Evolutionary conservation across 192 early-diverging fungal genomes (phyloP).

Genomic region (Dispira parvispora): DNA sequence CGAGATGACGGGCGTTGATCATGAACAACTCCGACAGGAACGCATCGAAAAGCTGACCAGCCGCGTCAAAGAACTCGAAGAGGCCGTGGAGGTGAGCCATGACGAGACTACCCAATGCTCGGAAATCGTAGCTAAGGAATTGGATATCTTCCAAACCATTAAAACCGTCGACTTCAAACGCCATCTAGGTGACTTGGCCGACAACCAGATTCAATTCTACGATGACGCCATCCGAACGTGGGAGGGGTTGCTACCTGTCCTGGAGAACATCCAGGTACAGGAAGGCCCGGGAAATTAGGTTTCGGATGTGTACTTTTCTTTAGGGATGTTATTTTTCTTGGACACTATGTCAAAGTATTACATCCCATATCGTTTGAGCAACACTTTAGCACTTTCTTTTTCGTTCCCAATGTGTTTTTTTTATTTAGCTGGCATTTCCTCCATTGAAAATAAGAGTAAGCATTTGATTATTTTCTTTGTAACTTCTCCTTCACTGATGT

Average conservation of each 20-base stretch:
- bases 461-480: too few species aligned
- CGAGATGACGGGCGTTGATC: slow-evolving; percentile 75
- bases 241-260: neutral
- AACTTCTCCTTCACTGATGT: too few species aligned
- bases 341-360: too few species aligned
- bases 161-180: slow-evolving; percentile 72
- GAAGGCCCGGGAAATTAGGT: neutral
- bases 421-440: too few species aligned
- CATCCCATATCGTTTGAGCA: too few species aligned
- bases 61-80: slow-evolving; percentile 59
- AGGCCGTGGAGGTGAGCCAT: slow-evolving; percentile 61
- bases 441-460: too few species aligned
- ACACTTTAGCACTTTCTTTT: too few species aligned
- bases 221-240: slow-evolving; percentile 24
- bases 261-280: slow-evolving; percentile 1
- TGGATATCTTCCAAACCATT: slow-evolving; percentile 60
- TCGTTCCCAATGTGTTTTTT: too few species aligned
- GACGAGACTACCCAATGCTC: slow-evolving; percentile 57
- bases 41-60: slow-evolving; percentile 55
- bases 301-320: too few species aligned
- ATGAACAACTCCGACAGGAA: slow-evolving; percentile 61
- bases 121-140: slow-evolving; percentile 61
- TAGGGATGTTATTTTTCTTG: too few species aligned
- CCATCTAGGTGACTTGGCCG: slow-evolving; percentile 50
- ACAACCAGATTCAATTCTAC: slow-evolving; percentile 72